Evolutionary conservation across 2,329 filamentous ascomycete species (phyloP), one percentile per base, ranked within the genome.

Genomic region (Coleophoma cylindrospora): DNA sequence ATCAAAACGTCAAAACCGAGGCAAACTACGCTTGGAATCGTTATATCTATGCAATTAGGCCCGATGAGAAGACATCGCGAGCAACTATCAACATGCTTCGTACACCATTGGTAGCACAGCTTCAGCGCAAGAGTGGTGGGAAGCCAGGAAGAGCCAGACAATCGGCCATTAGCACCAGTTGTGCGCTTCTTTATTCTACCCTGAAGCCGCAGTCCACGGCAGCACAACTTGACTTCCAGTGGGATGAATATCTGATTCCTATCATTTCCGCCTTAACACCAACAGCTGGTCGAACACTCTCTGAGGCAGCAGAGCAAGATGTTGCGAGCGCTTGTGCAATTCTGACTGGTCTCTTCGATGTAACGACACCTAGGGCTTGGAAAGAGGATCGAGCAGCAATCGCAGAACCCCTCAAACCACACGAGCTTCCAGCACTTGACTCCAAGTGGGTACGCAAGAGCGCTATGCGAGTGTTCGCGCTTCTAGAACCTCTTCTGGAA

Each of bases 11-110:
- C 41, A 89, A 86, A 59, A 74, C 81, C 13, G 84, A 95, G 61
- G 89, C 91, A 19, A 90, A 92, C 61, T 73, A 84, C 50, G 91
- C 91, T 1, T 96, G 92, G 89, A 89, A 88, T 59, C 85, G 88
- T 48, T 82, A 96, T 41, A 80, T 94, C 17, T 95, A 86, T 63
- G 80, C 84, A 7, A 76, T 89, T 14, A 79, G 85, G 48, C 77
- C 84, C 0, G 83, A 86, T 56, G 76, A 82, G 17, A 70, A 73
- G 2, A 82, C 78, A 0, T 66, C 72, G 5, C 70, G 70, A 5
- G 74, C 74, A 1, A 74, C 87, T 60, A 71, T 79, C 27, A 82
- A 78, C 43, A 79, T 86, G 60, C 72, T 95, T 2, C 80, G 79
- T 50, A 81, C 86, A 51, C 89, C 89, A 0, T 76, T 91, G 13